Evolutionary conservation across 2,329 filamentous ascomycete species (phyloP).

Genomic region (Lachnellula arida): DNA sequence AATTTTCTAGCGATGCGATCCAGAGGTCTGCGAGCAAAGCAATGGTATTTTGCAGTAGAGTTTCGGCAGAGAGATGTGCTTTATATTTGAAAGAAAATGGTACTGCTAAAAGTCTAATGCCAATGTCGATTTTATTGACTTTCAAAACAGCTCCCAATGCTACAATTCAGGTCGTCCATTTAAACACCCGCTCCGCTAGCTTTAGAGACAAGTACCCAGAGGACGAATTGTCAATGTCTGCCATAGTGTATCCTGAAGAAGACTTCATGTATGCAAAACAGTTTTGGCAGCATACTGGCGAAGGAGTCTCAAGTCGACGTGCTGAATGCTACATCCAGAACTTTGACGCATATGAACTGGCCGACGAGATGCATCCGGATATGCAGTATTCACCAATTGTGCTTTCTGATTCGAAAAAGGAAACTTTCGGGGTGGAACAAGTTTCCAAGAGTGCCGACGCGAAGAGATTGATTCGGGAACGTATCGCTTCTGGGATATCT

Average conservation of each 20-base stretch:
- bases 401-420: not conserved
- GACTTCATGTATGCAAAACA: not conserved
- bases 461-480: not conserved
- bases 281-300: slow-evolving; percentile 1
- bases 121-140: not conserved
- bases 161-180: not conserved
- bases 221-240: not conserved
- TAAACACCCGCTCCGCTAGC: not conserved
- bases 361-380: not conserved
- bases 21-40: not conserved
- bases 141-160: not conserved
- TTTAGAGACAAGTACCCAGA: not conserved
- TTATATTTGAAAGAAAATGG: not conserved
- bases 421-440: slow-evolving; percentile 49
- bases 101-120: not conserved
- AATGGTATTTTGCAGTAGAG: not conserved
- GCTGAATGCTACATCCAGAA: not conserved
- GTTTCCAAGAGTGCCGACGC: not conserved
- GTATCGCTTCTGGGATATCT: not conserved
- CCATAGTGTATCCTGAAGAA: not conserved
- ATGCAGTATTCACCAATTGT: not conserved
- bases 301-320: slow-evolving; percentile 1
- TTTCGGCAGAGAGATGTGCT: not conserved
- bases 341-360: not conserved
- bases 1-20: not conserved